A percentile compares a stretch with the other conserved stretches of the same genome.
Evolutionary conservation across 805 yeast genomes (phyloP).

Genomic region (Scheffersomyces ergatensis): DNA sequence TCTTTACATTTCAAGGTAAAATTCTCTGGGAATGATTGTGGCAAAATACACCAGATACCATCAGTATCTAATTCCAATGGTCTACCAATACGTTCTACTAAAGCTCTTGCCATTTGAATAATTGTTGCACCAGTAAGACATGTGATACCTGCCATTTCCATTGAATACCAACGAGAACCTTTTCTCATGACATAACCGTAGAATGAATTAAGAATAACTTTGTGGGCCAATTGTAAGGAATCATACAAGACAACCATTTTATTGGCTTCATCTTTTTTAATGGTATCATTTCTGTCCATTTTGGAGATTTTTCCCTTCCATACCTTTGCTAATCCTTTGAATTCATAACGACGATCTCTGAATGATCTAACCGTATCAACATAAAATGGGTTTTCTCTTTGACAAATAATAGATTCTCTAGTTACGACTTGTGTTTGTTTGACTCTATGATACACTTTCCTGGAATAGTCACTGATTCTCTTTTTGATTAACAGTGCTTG

Average conservation of each 20-base stretch:
- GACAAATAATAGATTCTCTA: slow-evolving; percentile 93
- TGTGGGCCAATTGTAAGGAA: slow-evolving; percentile 94
- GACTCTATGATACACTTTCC: slow-evolving; percentile 78
- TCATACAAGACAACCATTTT: slow-evolving; percentile 94
- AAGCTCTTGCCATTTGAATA: slow-evolving; percentile 91
- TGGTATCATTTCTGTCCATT: slow-evolving; percentile 50
- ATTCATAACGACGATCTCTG: slow-evolving; percentile 94
- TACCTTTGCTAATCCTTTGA: slow-evolving; percentile 86
- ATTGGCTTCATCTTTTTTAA: slow-evolving; percentile 80
- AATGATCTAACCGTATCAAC: slow-evolving; percentile 91
- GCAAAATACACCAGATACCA: slow-evolving; percentile 99
- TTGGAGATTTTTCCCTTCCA: slow-evolving; percentile 83
- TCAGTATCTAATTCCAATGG: slow-evolving; percentile 97
- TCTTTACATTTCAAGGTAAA: slow-evolving; percentile 65
- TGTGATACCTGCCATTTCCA: slow-evolving; percentile 99
- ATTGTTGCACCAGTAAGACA: slow-evolving; percentile 97
- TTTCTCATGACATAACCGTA: slow-evolving; percentile 99
- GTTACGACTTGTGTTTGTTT: slow-evolving; percentile 82
- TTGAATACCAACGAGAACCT: slow-evolving; percentile 98
- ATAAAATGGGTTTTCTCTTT: slow-evolving; percentile 95
- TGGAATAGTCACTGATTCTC: slow-evolving; percentile 78
- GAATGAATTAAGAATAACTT: slow-evolving; percentile 92
- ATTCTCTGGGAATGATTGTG: slow-evolving; percentile 90
- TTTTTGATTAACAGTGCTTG: slow-evolving; percentile 76
- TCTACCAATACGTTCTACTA: slow-evolving; percentile 91